Evolutionary conservation across 108 stramenopile genomes (phyloP).

Genomic region (Halocafeteria seosinensis): DNA sequence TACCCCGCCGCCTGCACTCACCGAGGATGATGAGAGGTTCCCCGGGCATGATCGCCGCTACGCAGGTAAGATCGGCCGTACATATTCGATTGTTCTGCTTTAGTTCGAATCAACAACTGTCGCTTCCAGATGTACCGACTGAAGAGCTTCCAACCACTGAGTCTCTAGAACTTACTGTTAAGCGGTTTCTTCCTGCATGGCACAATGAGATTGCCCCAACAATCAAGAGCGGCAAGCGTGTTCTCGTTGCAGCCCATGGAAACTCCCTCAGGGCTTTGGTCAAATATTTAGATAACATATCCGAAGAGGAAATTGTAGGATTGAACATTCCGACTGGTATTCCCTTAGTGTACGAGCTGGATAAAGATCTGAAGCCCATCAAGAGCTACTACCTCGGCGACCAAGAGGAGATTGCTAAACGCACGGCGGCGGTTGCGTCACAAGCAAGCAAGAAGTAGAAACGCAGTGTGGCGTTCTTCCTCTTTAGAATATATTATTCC

Average conservation of each 20-base stretch:
- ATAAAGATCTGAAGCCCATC: not conserved
- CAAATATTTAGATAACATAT: constrained; percentile 85
- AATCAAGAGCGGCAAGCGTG: constrained; percentile 70
- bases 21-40: constrained; percentile 3
- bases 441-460: no score
- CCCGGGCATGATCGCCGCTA: constrained; percentile 25
- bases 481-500: no score
- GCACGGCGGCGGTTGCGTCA: not conserved
- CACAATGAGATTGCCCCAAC: constrained; percentile 58
- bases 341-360: constrained; percentile 66
- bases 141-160: constrained; percentile 44
- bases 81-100: no score
- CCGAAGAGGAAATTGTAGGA: constrained; percentile 67
- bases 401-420: not conserved
- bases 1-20: constrained; percentile 32
- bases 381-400: constrained; percentile 1
- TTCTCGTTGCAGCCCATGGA: constrained; percentile 94
- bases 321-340: constrained; percentile 94
- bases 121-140: no score
- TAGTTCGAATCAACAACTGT: no score
- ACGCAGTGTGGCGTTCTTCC: no score
- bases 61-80: no score
- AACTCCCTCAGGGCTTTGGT: constrained; percentile 94
- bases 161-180: constrained; percentile 64
- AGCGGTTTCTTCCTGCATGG: constrained; percentile 82